Conservation (phyloP, 1,139 yeast genomes). For the Yamadazyma pseudoaaseri region DNA sequence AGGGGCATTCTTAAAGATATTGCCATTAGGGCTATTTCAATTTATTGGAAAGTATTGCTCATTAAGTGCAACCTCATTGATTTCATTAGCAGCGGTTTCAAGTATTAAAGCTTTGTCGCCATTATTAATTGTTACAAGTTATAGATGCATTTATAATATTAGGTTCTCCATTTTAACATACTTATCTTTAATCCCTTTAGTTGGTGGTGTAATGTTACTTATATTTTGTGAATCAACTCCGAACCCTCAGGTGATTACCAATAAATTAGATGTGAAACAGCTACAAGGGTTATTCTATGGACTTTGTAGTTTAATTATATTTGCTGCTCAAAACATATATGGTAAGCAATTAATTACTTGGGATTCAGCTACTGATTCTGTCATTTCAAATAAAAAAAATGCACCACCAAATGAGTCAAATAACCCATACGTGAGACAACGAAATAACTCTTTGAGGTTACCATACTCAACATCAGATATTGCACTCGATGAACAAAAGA, state of each 20-base stretch:
- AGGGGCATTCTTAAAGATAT: conserved; percentile 26
- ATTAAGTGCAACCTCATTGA: conserved; percentile 37
- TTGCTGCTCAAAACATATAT: conserved; percentile 42
- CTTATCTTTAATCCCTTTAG: conserved; percentile 35
- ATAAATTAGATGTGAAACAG: conserved; percentile 20
- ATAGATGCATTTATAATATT: conserved; percentile 31
- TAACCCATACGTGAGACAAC: conserved; percentile 20
- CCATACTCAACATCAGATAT: conserved; percentile 39
- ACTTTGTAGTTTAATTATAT: conserved; percentile 30
- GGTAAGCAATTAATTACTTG: conserved; percentile 43
- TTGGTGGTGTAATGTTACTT: conserved; percentile 37
- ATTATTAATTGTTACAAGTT: conserved; percentile 34
- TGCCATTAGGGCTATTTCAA: conserved; percentile 42
- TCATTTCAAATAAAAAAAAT: conserved; percentile 26
- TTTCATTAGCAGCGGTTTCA: conserved; percentile 40
- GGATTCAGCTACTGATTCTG: conserved; percentile 27
- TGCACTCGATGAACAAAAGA: conserved; percentile 24
- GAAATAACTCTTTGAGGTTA: conserved; percentile 25
- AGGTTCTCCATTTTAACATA: conserved; percentile 34
- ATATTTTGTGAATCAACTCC: conserved; percentile 25
- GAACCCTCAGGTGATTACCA: conserved; percentile 4
- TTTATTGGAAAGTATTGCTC: conserved; percentile 38
- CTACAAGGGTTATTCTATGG: conserved; percentile 32
- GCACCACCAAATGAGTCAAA: conserved; percentile 10
- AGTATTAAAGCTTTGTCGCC: conserved; percentile 43